Conservation (phyloP, 2,329 filamentous ascomycete species). For the Calonectria pseudoreteaudii region DNA sequence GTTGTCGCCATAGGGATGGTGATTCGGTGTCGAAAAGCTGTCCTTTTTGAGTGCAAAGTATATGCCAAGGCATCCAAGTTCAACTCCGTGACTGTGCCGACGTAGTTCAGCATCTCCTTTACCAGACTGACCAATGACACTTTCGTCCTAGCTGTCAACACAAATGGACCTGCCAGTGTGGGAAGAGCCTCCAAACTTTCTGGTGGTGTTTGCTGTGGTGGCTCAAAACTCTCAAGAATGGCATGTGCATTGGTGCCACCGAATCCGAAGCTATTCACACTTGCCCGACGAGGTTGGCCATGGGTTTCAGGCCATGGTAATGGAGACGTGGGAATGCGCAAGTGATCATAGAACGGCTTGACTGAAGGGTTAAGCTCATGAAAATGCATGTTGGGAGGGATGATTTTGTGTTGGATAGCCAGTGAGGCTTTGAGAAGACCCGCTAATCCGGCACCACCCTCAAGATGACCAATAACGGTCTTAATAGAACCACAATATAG, state of each 20-base stretch:
- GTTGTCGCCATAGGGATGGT: background rate
- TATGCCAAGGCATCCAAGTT: background rate
- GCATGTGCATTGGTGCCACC: constrained; percentile 58
- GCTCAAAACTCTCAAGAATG: constrained; percentile 46
- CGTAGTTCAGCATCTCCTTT: background rate
- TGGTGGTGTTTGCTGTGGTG: no score
- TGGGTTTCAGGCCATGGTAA: constrained; percentile 36
- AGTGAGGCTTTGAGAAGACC: constrained; percentile 31
- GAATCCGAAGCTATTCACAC: constrained; percentile 52
- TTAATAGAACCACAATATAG: constrained; percentile 42
- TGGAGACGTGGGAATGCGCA: constrained; percentile 34
- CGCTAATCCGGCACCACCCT: constrained; percentile 41
- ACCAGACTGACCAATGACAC: background rate
- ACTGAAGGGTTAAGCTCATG: constrained; percentile 43
- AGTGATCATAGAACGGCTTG: constrained; percentile 35
- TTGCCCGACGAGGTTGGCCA: constrained; percentile 26
- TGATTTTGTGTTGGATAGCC: constrained; percentile 31
- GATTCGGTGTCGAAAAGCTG: background rate
- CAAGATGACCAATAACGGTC: constrained; percentile 41
- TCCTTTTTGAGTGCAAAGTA: background rate
- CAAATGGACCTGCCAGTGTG: background rate
- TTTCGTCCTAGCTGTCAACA: background rate
- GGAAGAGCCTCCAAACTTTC: background rate
- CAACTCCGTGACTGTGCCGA: background rate
- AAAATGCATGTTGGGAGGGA: constrained; percentile 48